Base-by-base conservation (phyloP, 192 early-diverging fungal species). In the Podila epigama region DNA sequence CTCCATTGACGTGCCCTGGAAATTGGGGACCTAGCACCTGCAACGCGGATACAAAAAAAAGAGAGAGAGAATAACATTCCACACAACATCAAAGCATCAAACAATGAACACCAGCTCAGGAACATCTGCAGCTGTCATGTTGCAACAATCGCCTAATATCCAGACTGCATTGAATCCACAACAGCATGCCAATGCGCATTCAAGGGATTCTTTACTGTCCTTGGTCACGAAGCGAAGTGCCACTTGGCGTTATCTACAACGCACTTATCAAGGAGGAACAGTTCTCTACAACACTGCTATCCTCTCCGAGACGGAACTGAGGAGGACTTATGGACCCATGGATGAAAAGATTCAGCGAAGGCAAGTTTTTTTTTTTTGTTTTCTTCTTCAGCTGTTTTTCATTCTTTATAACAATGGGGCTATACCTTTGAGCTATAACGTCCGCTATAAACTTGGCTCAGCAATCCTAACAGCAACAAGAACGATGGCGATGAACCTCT, bases 211-310 rank as follows among this genome's bases (percentile, higher is more conserved):
- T 5, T 39, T 59, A 13, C 58, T 39, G 10, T 7, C 2, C 13
- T 13, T 59, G 2, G 35, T 59, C 36, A 28, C 16, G 20, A 77
- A 77, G 55, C 52, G 72, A 48, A 62, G 58, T 25, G 72, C 72
- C 16, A 68, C 66, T 8, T 77, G 72, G 72, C 31, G 72, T 15
- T 77, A 77, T 37, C n/a, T 77, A 13, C 72, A 77, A 25, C 37
- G 66, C 37, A 50, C 68, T 1, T 55, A 77, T 58, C 72, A 77
- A 51, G 72, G 72, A 1, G 72, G 72, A 0, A 77, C 67, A 55
- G 72, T 77, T 5, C 60, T 77, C 1, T 77, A 77, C 35, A 77
- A 77, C 53, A 77, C 72, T 0, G 65, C 72, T 15, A 57, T 77
- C 34, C 50, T 77, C 8, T 53, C 72, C 1, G 72, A 77, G 34